Percentiles rank a stretch among this genome's conserved stretches.
Conservation (phyloP, 345 rosid species). For the Lumnitzera racemosa region DNA sequence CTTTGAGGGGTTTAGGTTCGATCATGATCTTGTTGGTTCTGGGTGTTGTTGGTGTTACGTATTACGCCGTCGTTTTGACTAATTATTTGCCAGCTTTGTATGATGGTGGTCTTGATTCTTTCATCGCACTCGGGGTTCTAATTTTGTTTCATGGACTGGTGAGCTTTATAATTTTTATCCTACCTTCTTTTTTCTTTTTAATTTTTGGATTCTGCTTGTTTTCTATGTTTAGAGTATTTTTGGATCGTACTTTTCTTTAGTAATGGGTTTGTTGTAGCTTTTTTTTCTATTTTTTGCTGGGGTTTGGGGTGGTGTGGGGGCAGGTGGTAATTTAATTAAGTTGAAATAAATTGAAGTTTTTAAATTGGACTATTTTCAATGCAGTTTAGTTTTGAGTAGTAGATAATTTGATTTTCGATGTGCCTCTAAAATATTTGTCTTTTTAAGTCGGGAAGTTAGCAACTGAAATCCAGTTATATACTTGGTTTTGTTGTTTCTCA, state of each 20-base stretch:
- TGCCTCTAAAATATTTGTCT: no score
- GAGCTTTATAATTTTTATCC: constrained; percentile 14
- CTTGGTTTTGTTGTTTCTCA: no score
- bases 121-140: constrained; percentile 46
- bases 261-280: no score
- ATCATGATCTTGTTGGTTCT: constrained; percentile 95
- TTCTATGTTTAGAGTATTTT: constrained; percentile 3
- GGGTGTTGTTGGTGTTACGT: constrained; percentile 88
- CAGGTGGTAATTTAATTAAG: no score
- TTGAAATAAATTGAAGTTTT: no score
- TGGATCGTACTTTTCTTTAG: background rate
- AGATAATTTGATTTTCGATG: no score
- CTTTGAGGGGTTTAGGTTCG: constrained; percentile 89
- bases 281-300: no score
- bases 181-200: background rate
- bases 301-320: no score
- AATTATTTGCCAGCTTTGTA: constrained; percentile 75
- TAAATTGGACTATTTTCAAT: no score
- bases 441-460: no score
- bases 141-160: constrained; percentile 79
- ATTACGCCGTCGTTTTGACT: constrained; percentile 84
- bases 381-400: no score
- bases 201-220: background rate
- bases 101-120: constrained; percentile 56
- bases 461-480: no score